phyloP scores from a whole-genome alignment of 257 asterid species.

The Scutellaria barbata region DNA sequence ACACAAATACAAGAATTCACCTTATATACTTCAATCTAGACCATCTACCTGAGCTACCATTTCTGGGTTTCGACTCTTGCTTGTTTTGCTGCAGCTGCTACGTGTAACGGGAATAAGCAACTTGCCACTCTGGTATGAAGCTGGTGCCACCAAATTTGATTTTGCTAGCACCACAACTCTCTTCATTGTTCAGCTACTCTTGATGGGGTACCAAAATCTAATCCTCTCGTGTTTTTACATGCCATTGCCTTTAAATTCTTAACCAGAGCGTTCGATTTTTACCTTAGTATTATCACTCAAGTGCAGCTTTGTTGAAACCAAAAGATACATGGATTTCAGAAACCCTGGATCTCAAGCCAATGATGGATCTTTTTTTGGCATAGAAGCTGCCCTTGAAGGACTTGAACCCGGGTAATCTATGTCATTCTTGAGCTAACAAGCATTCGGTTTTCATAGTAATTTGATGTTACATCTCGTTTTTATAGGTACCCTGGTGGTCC shows the following conservation, averaged over 20 bases:
- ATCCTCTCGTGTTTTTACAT: background rate
- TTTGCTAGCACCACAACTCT: constrained; percentile 79
- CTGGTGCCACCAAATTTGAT: constrained; percentile 78
- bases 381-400: constrained; percentile 83
- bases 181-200: constrained; percentile 67
- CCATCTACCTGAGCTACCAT: background rate
- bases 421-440: background rate
- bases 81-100: constrained; percentile 55
- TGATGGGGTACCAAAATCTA: constrained; percentile 75
- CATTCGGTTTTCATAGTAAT: background rate
- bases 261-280: background rate
- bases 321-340: constrained; percentile 83
- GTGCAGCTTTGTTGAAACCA: constrained; percentile 79
- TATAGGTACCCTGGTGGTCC: constrained; percentile 93
- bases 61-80: background rate
- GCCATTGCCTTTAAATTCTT: background rate
- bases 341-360: constrained; percentile 88
- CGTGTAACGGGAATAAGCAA: constrained; percentile 70
- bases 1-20: background rate
- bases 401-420: constrained; percentile 78
- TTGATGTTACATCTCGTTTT: background rate
- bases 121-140: constrained; percentile 93
- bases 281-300: background rate
- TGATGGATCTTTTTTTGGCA: constrained; percentile 77
- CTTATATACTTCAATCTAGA: background rate